Percentiles rank a stretch among this genome's conserved stretches.
Evolutionary conservation across 202 grass and related monocot species (phyloP).

Genomic region (Dendrocalamus latiflorus): DNA sequence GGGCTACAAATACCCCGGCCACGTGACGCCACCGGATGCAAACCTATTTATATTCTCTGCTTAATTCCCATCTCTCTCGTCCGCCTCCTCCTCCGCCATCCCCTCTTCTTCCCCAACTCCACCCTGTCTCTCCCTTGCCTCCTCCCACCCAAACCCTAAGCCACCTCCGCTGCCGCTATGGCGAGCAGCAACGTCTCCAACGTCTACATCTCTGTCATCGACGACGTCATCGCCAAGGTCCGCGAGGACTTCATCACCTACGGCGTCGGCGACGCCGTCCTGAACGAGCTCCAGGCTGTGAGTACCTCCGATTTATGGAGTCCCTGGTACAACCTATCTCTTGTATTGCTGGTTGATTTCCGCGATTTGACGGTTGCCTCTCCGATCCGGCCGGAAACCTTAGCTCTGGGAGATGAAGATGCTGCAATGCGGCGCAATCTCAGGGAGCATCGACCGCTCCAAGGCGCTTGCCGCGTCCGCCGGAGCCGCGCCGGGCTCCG

Average conservation of each 20-base stretch:
- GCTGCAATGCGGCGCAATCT: slow-evolving; percentile 77
- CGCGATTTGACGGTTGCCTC: slow-evolving; percentile 19
- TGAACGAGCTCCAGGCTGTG: slow-evolving; percentile 92
- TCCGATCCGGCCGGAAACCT: slow-evolving; percentile 32
- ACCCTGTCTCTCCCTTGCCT: background rate
- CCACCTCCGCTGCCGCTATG: slow-evolving; percentile 27
- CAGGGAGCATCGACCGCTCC: slow-evolving; percentile 48
- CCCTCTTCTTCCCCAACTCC: background rate
- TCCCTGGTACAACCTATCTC: background rate
- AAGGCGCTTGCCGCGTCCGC: slow-evolving; percentile 6
- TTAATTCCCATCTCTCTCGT: slow-evolving; percentile 59
- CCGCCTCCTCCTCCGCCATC: slow-evolving; percentile 19
- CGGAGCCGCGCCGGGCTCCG: slow-evolving; percentile 7
- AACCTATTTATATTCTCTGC: slow-evolving; percentile 99
- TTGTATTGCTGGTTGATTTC: slow-evolving; percentile 10
- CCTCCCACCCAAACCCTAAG: slow-evolving; percentile 21
- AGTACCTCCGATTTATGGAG: slow-evolving; percentile 2
- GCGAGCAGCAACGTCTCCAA: slow-evolving; percentile 69
- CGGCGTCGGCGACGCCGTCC: slow-evolving; percentile 65
- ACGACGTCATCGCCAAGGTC: slow-evolving; percentile 81
- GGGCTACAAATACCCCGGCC: slow-evolving; percentile 43
- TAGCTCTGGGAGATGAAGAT: slow-evolving; percentile 99
- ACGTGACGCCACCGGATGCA: slow-evolving; percentile 85
- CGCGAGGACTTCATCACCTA: slow-evolving; percentile 79
- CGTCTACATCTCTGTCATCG: slow-evolving; percentile 89